Evolutionary conservation across 2,329 filamentous ascomycete species (phyloP), one percentile per base, ranked within the genome.

Genomic region (Aschersonia sp.): DNA sequence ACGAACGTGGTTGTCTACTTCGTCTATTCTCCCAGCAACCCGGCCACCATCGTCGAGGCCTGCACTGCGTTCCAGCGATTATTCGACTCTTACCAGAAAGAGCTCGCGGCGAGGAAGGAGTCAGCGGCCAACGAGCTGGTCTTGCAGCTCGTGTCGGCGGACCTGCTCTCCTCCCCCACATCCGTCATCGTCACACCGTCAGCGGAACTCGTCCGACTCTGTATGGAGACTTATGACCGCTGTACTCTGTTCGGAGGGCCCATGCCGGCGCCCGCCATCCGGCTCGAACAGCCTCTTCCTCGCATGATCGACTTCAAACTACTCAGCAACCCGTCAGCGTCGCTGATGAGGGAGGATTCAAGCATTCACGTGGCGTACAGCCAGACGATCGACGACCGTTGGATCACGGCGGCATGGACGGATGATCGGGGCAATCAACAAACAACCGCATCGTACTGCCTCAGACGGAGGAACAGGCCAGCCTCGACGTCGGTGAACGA

Each of bases 301-400:
- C 78, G 82, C 30, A 73, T 71, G 31, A 84, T 94, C 47, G 84
- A 85, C 45, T 92, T 94, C 64, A 84, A 85, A 59, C 65, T 89
- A 2, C 74, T 71, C 1, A 64, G 76, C 1, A 78, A 76, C 10
- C 82, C 85, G 2, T 86, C 85, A 0, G 75, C 79, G 20, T 85
- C 87, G 20, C 67, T 91, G 5, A 69, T 92, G 47, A 78, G 84
- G 48, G 86, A 92, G 59, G 87, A 89, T 53, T 85, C 80, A 0
- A 84, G 84, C 57, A 78, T 94, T 31, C 87, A 94, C 60, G 69
- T 94, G 43, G 85, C 83, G 1, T 94, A 94, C 57, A 78, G 84
- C 2, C 74, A 81, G 48, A 89, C 85, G 57, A 70, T 82, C 9
- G 85, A 91, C 59, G 78, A 83, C 28, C 71, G 81, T 6, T 94